Evolutionary conservation across 2,329 filamentous ascomycete species (phyloP).

Genomic region (Sclerotinia minor): DNA sequence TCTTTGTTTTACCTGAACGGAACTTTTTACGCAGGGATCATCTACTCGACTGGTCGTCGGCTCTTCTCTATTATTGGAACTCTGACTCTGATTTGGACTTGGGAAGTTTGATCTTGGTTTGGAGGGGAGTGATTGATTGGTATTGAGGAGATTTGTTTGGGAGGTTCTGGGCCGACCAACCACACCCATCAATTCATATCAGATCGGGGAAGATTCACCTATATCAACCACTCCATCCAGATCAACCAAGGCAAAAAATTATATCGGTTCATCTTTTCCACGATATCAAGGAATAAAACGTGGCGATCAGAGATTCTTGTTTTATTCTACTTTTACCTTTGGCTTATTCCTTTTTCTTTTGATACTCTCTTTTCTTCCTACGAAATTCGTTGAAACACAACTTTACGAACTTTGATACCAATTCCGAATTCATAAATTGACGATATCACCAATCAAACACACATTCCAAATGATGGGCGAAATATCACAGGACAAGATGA

Average conservation of each 20-base stretch:
- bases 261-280: conserved; percentile 8
- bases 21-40: neutral
- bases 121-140: conserved; percentile 8
- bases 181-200: conserved; percentile 6
- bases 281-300: conserved; percentile 21
- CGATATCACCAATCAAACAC: neutral
- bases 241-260: neutral
- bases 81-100: neutral
- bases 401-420: neutral
- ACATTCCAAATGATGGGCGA: neutral
- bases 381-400: neutral
- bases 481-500: conserved; percentile 22
- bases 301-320: conserved; percentile 1
- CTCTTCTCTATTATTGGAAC: neutral
- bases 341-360: neutral
- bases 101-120: conserved; percentile 14
- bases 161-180: neutral
- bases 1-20: neutral
- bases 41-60: neutral
- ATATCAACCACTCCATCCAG: neutral
- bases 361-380: neutral
- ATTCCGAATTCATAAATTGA: neutral
- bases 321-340: neutral
- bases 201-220: neutral
- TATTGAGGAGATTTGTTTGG: conserved; percentile 1